A percentile compares a stretch with the other conserved stretches of the same genome.
Conservation (phyloP, 768 basidiomycete genomes). For the Suillus paluster region DNA sequence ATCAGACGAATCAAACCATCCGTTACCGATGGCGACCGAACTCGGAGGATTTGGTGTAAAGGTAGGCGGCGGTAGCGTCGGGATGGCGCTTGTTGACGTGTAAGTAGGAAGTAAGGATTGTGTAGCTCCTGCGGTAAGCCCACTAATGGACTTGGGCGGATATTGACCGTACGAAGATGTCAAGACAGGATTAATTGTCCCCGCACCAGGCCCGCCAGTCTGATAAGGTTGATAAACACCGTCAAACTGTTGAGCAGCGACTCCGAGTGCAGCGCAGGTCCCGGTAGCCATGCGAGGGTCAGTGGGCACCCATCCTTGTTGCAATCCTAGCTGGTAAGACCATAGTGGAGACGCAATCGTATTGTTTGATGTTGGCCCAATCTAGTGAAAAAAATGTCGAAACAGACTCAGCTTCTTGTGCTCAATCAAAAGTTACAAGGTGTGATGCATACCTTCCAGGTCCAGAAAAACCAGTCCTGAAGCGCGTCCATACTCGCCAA, state of each 20-base stretch:
- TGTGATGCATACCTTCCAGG: conserved; percentile 61
- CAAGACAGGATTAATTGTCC: conserved; percentile 47
- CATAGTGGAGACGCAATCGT: conserved; percentile 61
- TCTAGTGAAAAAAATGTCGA: conserved; percentile 32
- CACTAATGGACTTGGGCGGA: conserved; percentile 57
- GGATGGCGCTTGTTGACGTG: conserved; percentile 60
- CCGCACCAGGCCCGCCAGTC: conserved; percentile 66
- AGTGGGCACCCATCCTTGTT: conserved; percentile 77
- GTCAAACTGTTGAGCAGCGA: conserved; percentile 47
- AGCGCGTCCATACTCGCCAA: conserved; percentile 69
- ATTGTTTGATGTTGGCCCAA: conserved; percentile 60
- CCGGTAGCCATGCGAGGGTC: conserved; percentile 73
- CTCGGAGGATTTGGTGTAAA: conserved; percentile 46
- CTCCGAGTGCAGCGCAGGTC: conserved; percentile 61
- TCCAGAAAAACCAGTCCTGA: conserved; percentile 78
- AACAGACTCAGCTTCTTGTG: background rate
- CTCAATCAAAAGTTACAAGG: background rate
- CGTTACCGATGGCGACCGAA: conserved; percentile 50
- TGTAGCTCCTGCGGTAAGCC: conserved; percentile 42
- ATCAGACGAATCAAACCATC: conserved; percentile 62
- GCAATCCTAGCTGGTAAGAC: conserved; percentile 72
- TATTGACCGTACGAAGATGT: conserved; percentile 51
- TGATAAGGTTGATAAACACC: conserved; percentile 65
- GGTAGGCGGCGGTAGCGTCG: conserved; percentile 59
- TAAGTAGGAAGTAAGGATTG: conserved; percentile 58